These are phyloP conservation scores for Pseudocercospora macadamiae DNA, from an alignment of 2,329 filamentous ascomycete species.

Conservation along the genomic window DNA sequence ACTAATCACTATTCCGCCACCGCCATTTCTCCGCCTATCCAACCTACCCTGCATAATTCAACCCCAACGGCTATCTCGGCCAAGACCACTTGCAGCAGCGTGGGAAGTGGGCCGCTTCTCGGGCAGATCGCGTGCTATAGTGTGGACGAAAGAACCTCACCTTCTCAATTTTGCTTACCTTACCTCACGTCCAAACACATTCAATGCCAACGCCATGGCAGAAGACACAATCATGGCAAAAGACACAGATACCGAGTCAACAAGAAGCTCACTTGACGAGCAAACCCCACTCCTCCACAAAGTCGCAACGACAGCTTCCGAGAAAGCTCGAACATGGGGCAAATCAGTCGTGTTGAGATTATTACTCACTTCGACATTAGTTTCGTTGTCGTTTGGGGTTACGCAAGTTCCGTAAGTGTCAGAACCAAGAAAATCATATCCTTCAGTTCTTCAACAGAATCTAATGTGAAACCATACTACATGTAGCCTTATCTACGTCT, in stretches of 20 bases:
- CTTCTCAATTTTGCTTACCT: too few relatives aligned
- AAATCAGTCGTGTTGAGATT: constrained; percentile 47
- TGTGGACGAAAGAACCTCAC: too few relatives aligned
- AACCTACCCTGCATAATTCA: not conserved
- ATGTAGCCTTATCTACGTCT: constrained; percentile 60
- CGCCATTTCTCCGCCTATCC: not conserved
- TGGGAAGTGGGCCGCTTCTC: constrained; percentile 2
- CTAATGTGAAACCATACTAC: not conserved
- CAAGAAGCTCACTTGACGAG: not conserved
- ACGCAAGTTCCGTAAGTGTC: constrained; percentile 49
- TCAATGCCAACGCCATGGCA: not conserved
- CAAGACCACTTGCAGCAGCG: too few relatives aligned
- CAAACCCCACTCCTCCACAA: not conserved
- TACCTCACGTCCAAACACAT: not conserved
- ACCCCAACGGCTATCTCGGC: constrained; percentile 21
- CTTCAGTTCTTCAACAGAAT: too few relatives aligned
- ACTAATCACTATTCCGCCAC: too few relatives aligned
- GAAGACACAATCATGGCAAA: too few relatives aligned
- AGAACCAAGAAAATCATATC: too few relatives aligned
- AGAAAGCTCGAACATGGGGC: constrained; percentile 26
- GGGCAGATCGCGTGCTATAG: not conserved
- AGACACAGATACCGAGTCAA: not conserved
- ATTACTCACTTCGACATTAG: constrained; percentile 62
- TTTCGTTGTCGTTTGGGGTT: constrained; percentile 56
- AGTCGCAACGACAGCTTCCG: not conserved